phyloP scores from a whole-genome alignment of 352 stramenopile species.

The Pythium sp. region DNA sequence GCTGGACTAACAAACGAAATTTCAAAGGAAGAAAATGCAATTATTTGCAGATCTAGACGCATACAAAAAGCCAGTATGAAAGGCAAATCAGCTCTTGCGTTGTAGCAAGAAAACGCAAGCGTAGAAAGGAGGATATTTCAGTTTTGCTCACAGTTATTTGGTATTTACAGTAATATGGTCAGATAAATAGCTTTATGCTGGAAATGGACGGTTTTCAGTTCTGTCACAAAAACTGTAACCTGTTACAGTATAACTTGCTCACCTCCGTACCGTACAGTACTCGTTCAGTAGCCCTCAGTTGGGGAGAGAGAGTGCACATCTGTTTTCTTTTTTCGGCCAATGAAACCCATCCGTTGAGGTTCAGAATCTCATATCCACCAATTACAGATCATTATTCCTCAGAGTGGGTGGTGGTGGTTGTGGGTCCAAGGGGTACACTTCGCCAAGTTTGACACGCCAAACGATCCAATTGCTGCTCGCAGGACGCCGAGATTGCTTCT shows the following conservation, averaged over 20 bases:
- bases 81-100: no score
- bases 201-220: neutral
- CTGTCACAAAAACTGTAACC: neutral
- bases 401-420: neutral
- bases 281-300: neutral
- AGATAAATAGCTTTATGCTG: neutral
- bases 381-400: neutral
- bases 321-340: slow-evolving; percentile 5
- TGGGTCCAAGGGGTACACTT: neutral
- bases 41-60: neutral
- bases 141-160: neutral
- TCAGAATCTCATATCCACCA: neutral
- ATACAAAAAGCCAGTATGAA: neutral
- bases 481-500: neutral
- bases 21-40: neutral
- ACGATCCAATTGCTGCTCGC: neutral
- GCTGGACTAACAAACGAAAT: neutral
- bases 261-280: neutral
- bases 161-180: neutral
- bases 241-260: neutral
- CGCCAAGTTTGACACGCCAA: slow-evolving; percentile 10
- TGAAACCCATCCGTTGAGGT: neutral
- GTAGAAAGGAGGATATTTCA: neutral
- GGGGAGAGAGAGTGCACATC: slow-evolving; percentile 1
- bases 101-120: neutral